phyloP scores from a whole-genome alignment of 1,284 basidiomycete species.

The Rhodofomes roseus region DNA sequence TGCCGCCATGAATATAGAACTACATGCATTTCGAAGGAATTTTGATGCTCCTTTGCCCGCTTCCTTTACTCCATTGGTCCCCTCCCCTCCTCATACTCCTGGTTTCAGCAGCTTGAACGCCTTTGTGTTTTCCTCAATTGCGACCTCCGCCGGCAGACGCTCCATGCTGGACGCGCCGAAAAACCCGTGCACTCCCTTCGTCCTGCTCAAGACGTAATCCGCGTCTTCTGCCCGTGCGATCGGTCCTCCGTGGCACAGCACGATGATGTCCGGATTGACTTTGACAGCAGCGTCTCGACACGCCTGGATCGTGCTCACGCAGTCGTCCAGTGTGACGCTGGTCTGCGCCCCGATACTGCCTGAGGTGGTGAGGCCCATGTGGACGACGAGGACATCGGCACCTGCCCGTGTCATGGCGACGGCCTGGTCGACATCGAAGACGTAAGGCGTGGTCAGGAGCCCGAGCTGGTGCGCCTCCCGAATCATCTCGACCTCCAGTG shows the following conservation, averaged over 20 bases:
- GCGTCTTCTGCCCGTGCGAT: slow-evolving; percentile 20
- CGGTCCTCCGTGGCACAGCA: slow-evolving; percentile 21
- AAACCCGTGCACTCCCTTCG: slow-evolving; percentile 21
- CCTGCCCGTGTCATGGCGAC: slow-evolving; percentile 20
- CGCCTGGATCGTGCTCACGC: slow-evolving; percentile 18
- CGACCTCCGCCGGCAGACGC: slow-evolving; percentile 19
- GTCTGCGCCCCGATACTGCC: slow-evolving; percentile 23
- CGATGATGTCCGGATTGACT: slow-evolving; percentile 18
- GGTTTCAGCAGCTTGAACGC: slow-evolving; percentile 14
- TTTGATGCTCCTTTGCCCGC: neutral
- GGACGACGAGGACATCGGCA: slow-evolving; percentile 23
- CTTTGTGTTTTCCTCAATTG: slow-evolving; percentile 20
- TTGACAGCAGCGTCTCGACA: slow-evolving; percentile 19
- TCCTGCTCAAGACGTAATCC: slow-evolving; percentile 17
- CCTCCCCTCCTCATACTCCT: slow-evolving; percentile 1
- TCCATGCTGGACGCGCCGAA: slow-evolving; percentile 25
- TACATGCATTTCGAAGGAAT: neutral
- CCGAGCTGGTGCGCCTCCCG: slow-evolving; percentile 18
- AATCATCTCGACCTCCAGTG: slow-evolving; percentile 22
- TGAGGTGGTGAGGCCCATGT: slow-evolving; percentile 23
- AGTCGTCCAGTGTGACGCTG: slow-evolving; percentile 20
- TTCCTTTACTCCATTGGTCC: neutral
- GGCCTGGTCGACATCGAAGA: slow-evolving; percentile 17
- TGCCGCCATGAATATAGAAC: neutral
- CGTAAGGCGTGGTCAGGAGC: slow-evolving; percentile 22